phyloP scores from a whole-genome alignment of 2,329 filamentous ascomycete genomes.

The Seiridium unicorne region DNA sequence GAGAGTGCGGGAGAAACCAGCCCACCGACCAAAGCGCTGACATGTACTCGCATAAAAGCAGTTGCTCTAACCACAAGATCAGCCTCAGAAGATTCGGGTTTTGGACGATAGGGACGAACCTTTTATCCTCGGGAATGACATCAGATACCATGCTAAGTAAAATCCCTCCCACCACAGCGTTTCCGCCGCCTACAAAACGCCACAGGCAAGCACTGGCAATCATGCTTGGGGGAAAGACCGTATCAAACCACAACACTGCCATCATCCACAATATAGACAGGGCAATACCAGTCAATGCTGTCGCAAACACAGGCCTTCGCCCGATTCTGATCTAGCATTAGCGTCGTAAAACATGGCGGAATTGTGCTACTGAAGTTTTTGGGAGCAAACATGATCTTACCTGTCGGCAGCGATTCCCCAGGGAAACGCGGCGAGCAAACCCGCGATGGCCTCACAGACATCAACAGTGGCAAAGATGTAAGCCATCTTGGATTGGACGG shows the following conservation, averaged over 20 bases:
- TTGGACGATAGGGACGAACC: conserved; percentile 20
- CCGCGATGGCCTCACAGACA: conserved; percentile 28
- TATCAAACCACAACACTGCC: conserved; percentile 30
- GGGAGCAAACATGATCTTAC: conserved; percentile 11
- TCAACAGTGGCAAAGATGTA: conserved; percentile 28
- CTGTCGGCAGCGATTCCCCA: conserved; percentile 36
- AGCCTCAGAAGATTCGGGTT: background rate
- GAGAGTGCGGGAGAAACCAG: conserved; percentile 35
- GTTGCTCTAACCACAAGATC: conserved; percentile 26
- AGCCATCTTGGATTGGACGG: conserved; percentile 33
- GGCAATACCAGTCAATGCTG: conserved; percentile 28
- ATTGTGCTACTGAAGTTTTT: background rate
- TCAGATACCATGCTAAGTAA: conserved; percentile 35
- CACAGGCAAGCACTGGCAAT: conserved; percentile 32
- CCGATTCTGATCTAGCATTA: conserved; percentile 27
- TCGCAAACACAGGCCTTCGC: conserved; percentile 30
- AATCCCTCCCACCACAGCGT: conserved; percentile 26
- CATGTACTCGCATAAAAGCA: conserved; percentile 30
- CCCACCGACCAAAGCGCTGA: conserved; percentile 29
- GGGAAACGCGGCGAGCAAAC: conserved; percentile 33
- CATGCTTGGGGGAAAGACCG: conserved; percentile 27
- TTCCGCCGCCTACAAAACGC: conserved; percentile 33
- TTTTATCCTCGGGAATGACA: conserved; percentile 32
- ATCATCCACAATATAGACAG: conserved; percentile 26
- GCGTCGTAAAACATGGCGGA: background rate